Evolutionary conservation across 305 asterid species (phyloP).

Genomic region (Salvia sclarea): DNA sequence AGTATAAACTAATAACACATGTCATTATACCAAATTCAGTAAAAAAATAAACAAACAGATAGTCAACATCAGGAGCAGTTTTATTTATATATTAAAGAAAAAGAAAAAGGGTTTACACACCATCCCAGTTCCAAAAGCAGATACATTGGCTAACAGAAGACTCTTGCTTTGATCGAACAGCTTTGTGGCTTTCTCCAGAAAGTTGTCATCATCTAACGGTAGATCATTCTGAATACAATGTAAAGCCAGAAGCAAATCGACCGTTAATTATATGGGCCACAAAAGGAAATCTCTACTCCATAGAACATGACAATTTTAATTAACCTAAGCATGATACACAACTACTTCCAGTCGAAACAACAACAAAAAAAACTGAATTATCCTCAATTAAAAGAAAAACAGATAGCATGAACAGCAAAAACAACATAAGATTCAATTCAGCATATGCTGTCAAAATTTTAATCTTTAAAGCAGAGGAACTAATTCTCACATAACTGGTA

Average conservation of each 20-base stretch:
- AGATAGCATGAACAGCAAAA: neutral
- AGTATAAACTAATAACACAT: slow-evolving; percentile 19
- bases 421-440: neutral
- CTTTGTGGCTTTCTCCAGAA: slow-evolving; percentile 56
- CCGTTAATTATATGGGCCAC: slow-evolving; percentile 8
- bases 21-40: slow-evolving; percentile 22
- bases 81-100: neutral
- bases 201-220: slow-evolving; percentile 46
- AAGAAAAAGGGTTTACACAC: slow-evolving; percentile 41
- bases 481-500: slow-evolving; percentile 15
- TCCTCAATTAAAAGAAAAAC: neutral
- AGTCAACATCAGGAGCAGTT: neutral
- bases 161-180: slow-evolving; percentile 67
- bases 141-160: slow-evolving; percentile 53
- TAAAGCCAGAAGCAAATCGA: slow-evolving; percentile 10
- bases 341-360: slow-evolving; percentile 13
- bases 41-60: neutral
- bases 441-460: neutral
- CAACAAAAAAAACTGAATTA: neutral
- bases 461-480: slow-evolving; percentile 12
- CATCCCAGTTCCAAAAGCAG: slow-evolving; percentile 70
- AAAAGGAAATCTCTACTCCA: slow-evolving; percentile 7
- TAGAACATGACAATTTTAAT: neutral
- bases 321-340: neutral
- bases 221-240: slow-evolving; percentile 57